A percentile compares a stretch with the other conserved stretches of the same genome.
phyloP scores from a whole-genome alignment of 1,284 basidiomycete genomes.

The Fistulina hepatica region DNA sequence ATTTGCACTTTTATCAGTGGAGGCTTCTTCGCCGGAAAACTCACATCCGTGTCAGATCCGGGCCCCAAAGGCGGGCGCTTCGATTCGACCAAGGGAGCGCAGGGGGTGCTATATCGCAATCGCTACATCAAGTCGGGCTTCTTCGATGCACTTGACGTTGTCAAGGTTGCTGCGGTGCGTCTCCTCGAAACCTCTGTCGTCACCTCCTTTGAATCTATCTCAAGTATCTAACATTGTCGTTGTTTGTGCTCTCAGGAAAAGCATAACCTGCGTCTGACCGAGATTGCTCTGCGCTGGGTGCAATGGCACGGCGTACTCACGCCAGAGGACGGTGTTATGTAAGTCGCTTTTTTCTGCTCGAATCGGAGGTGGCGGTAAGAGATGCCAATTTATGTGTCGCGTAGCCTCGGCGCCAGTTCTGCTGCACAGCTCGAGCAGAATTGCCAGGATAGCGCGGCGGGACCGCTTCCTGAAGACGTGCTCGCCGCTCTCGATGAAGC shows the following conservation, averaged over 20 bases:
- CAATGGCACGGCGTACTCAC: constrained; percentile 37
- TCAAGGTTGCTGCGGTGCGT: constrained; percentile 29
- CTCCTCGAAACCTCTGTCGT: too few relatives aligned
- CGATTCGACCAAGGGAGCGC: constrained; percentile 18
- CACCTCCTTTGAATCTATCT: constrained; percentile 2
- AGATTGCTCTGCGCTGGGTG: constrained; percentile 38
- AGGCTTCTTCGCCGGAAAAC: constrained; percentile 36
- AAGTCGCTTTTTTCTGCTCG: background rate
- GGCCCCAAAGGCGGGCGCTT: constrained; percentile 26
- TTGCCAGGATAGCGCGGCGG: constrained; percentile 32
- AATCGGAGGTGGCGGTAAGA: too few relatives aligned
- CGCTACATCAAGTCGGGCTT: constrained; percentile 36
- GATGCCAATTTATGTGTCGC: too few relatives aligned
- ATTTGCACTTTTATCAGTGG: constrained; percentile 19
- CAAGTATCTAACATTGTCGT: background rate
- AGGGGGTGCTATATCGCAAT: constrained; percentile 31
- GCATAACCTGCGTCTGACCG: constrained; percentile 29
- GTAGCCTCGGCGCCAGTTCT: constrained; percentile 29
- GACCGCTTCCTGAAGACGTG: constrained; percentile 36
- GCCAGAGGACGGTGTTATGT: constrained; percentile 29
- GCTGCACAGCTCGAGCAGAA: constrained; percentile 28
- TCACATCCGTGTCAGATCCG: constrained; percentile 22
- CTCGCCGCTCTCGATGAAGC: constrained; percentile 18
- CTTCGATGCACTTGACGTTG: constrained; percentile 33
- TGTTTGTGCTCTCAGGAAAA: constrained; percentile 22